Conservation (phyloP, 2,329 filamentous ascomycete genomes). For the Elsinoe arachidis region DNA sequence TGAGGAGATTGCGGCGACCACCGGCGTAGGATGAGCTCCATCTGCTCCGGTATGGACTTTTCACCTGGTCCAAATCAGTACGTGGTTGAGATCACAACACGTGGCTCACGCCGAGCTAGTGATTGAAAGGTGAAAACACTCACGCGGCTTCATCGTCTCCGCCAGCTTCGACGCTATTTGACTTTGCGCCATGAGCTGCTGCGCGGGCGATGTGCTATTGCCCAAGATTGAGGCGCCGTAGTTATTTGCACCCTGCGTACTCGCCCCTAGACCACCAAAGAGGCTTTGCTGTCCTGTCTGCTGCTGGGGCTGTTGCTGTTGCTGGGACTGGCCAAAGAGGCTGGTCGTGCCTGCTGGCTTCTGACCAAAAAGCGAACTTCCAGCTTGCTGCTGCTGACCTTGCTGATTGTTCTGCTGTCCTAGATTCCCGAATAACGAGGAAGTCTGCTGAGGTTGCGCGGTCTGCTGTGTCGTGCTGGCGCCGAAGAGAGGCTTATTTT, state of each 20-base stretch:
- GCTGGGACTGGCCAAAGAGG: conserved; percentile 28
- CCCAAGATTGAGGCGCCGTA: conserved; percentile 18
- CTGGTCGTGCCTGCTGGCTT: conserved; percentile 25
- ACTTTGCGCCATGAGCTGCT: conserved; percentile 11
- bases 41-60: conserved; percentile 67
- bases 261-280: conserved; percentile 22
- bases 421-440: conserved; percentile 24
- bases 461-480: conserved; percentile 16
- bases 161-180: conserved; percentile 1
- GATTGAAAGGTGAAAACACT: neutral
- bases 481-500: conserved; percentile 16
- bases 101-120: too few species aligned
- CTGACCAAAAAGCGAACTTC: conserved; percentile 21
- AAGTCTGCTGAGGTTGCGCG: conserved; percentile 22
- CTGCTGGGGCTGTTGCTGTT: conserved; percentile 25
- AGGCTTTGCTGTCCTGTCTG: conserved; percentile 18
- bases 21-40: conserved; percentile 60
- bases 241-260: conserved; percentile 18
- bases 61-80: conserved; percentile 42
- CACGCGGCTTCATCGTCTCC: conserved; percentile 16
- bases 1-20: conserved; percentile 62
- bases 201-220: conserved; percentile 29
- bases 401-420: conserved; percentile 20
- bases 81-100: too few species aligned
- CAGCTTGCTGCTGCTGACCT: conserved; percentile 32